These are phyloP conservation scores for Pulveroboletus sp. DNA, from an alignment of 768 basidiomycete species.

Conservation along the genomic window DNA sequence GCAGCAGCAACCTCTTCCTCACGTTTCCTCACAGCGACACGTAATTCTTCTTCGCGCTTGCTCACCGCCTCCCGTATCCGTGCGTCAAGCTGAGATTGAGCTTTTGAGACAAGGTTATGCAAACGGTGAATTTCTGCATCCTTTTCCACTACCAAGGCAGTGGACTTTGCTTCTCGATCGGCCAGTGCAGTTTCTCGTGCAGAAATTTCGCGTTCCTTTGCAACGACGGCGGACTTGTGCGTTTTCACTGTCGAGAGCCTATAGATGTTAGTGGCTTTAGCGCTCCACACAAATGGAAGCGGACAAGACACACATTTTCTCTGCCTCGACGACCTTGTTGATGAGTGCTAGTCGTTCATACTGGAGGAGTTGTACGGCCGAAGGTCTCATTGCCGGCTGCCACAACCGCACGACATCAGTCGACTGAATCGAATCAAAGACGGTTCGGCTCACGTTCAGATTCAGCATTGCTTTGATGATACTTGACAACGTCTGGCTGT, in stretches of 20 bases:
- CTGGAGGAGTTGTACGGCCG: conserved; percentile 73
- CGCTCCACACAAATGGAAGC: neutral
- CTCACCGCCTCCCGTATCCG: conserved; percentile 55
- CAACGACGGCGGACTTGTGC: conserved; percentile 51
- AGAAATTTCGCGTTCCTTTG: conserved; percentile 61
- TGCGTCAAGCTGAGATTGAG: conserved; percentile 39
- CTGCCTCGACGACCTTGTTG: conserved; percentile 67
- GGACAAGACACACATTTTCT: conserved; percentile 57
- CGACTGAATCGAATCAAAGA: neutral
- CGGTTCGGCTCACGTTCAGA: conserved; percentile 56
- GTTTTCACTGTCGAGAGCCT: conserved; percentile 64
- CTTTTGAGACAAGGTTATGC: conserved; percentile 39
- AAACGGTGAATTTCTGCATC: conserved; percentile 55
- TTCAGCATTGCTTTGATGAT: conserved; percentile 86
- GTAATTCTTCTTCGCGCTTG: conserved; percentile 64
- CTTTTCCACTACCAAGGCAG: conserved; percentile 46
- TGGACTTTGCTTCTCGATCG: conserved; percentile 53
- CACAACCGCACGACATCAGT: neutral
- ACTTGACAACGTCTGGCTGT: conserved; percentile 64
- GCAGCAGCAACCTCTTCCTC: conserved; percentile 67
- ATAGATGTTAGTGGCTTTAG: neutral
- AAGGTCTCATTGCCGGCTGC: conserved; percentile 84
- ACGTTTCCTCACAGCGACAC: conserved; percentile 56
- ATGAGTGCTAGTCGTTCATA: conserved; percentile 72
- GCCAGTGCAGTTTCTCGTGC: conserved; percentile 50